Base-by-base conservation (phyloP, 768 basidiomycete species). In the Rhizopogon salebrosus region DNA sequence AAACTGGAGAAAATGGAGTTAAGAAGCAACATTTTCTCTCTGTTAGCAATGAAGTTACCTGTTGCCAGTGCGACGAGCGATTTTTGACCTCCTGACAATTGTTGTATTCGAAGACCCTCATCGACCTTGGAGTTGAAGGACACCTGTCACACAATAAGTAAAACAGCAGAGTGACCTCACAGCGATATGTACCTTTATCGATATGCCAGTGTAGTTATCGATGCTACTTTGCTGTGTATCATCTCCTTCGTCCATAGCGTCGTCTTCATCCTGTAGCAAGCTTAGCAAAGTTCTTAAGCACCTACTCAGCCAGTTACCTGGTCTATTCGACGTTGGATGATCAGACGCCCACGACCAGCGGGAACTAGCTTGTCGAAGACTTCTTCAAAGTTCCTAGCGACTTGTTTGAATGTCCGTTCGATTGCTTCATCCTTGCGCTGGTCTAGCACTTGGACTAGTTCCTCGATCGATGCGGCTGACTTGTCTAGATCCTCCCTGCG, bases 61-160 rank as follows among this genome's bases (percentile, higher is more conserved):
- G 92, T 88, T 3, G 97, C 93, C 27, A 99, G 83, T 0, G 97
- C 97, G 10, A 98, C 97, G 6, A 99, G 76, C 0, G 94, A 95
- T 67, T 98, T 98, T 60, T 99, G 97, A 5, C 97, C 97, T 51
- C 97, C 97, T 5, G 94, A 97, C 3, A 99, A 70, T 65, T 99
- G 97, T 64, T 97, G 94, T 58, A 99, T 98, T 52, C 92, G 83
- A 51, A 98, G 74, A 0, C 97, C 95, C 69, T 99, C 97, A 65
- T 98, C 95, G 3, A 88, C 87, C 70, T 98, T 98, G 2, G 95
- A 98, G 71, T 99, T 98, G 80, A 99, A 99, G 1, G 95, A 98
- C 6, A 98, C 95, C 90, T 92, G 54, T 29, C 34, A 8, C n/a
- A 11, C 59, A 10, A 55, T 54, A 13, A 50, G 22, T 18, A 27